phyloP scores from a whole-genome alignment of 306 rosid genomes.

The Ochetophila trinervis region DNA sequence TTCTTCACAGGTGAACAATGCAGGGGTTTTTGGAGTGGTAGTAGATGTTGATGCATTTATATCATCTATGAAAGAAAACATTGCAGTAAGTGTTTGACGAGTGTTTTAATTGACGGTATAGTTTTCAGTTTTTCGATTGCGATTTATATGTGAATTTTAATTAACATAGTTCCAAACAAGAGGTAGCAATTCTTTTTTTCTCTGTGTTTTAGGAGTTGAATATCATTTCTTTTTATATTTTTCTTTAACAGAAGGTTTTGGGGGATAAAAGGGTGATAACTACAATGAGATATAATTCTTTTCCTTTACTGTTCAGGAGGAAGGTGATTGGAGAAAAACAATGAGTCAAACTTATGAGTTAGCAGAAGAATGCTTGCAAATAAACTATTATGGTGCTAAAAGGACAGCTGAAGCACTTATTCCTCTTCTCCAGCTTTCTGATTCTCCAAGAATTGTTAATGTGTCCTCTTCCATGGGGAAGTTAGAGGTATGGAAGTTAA shows the following conservation, averaged over 20 bases:
- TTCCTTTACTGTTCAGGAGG: constrained; percentile 17
- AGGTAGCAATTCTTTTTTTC: too few species aligned
- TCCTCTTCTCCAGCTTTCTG: constrained; percentile 54
- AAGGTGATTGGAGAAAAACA: constrained; percentile 30
- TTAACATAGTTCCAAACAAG: too few species aligned
- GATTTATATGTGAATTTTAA: neutral
- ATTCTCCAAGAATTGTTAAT: constrained; percentile 54
- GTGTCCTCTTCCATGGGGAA: constrained; percentile 42
- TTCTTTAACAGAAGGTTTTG: too few species aligned
- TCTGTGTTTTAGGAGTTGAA: too few species aligned
- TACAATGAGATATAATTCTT: neutral
- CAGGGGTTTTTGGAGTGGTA: constrained; percentile 1
- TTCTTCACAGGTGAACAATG: constrained; percentile 18
- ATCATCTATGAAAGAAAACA: neutral
- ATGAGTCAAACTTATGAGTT: constrained; percentile 29
- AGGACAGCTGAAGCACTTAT: constrained; percentile 34
- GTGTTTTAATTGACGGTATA: too few species aligned
- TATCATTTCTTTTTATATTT: too few species aligned
- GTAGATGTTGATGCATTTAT: neutral
- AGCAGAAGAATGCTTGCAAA: constrained; percentile 38
- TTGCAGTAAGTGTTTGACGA: too few species aligned
- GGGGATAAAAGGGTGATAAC: neutral
- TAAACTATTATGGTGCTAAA: constrained; percentile 55
- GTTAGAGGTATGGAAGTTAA: constrained; percentile 33
- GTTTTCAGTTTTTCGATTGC: neutral